Evolutionary conservation across 345 rosid genomes (phyloP).

Genomic region (Moricandia arvensis): DNA sequence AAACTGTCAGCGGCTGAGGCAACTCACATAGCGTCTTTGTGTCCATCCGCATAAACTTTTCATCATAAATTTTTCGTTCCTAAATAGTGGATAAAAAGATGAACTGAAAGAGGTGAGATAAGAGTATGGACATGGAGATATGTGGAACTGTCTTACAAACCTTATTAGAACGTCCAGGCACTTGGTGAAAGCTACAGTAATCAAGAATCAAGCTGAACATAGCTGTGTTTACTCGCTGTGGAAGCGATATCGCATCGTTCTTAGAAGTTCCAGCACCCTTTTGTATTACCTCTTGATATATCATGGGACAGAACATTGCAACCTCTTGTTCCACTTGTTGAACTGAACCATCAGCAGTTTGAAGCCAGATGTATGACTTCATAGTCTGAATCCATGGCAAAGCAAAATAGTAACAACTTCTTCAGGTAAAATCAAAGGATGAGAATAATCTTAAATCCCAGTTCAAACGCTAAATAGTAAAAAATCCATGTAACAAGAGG

Average conservation of each 20-base stretch:
- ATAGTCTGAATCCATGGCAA: conserved; percentile 41
- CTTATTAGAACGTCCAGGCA: conserved; percentile 79
- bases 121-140: background rate
- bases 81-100: conserved; percentile 30
- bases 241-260: conserved; percentile 75
- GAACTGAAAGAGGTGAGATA: background rate
- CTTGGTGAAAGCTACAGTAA: conserved; percentile 89
- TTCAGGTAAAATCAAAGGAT: no score
- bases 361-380: conserved; percentile 90
- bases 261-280: conserved; percentile 82
- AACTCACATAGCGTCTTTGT: conserved; percentile 85
- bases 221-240: conserved; percentile 78
- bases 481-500: no score
- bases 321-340: conserved; percentile 96
- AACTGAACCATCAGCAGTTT: conserved; percentile 79
- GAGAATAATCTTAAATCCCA: no score
- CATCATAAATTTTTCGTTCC: conserved; percentile 86
- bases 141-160: conserved; percentile 30
- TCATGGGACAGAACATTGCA: conserved; percentile 96
- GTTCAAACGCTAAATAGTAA: no score
- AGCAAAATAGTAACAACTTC: no score
- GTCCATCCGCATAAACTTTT: conserved; percentile 83
- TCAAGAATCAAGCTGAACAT: conserved; percentile 78
- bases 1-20: conserved; percentile 96
- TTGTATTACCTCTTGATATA: conserved; percentile 75